Conservation (phyloP, 495 filamentous ascomycete species). For the Aspergillus olivimuriae region DNA sequence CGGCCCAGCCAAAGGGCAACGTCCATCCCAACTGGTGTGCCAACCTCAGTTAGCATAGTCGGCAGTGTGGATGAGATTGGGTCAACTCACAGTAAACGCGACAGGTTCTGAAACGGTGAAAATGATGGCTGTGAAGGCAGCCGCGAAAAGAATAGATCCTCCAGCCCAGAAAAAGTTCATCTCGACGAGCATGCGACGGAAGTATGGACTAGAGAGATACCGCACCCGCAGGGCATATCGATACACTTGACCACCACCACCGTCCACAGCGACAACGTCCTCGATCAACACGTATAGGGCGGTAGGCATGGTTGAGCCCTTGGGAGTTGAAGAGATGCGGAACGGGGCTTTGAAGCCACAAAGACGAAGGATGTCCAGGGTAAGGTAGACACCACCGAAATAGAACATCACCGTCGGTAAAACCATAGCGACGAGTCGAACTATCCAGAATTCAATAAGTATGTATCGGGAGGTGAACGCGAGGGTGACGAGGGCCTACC, state of each 20-base stretch:
- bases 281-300: conserved; percentile 71
- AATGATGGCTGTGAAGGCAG: conserved; percentile 53
- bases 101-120: conserved; percentile 56
- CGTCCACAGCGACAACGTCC: conserved; percentile 75
- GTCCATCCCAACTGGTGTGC: conserved; percentile 55
- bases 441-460: conserved; percentile 26
- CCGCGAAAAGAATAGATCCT: conserved; percentile 47
- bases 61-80: background rate
- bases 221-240: conserved; percentile 56
- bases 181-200: conserved; percentile 63
- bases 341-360: conserved; percentile 50
- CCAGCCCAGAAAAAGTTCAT: conserved; percentile 76
- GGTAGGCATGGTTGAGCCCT: conserved; percentile 62
- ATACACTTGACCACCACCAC: conserved; percentile 62
- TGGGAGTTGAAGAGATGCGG: conserved; percentile 64
- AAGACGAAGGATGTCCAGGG: conserved; percentile 41
- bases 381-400: conserved; percentile 49
- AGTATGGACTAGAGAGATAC: conserved; percentile 64
- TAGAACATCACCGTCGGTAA: conserved; percentile 55
- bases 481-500: conserved; percentile 16
- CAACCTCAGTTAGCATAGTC: conserved; percentile 7
- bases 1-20: conserved; percentile 63
- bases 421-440: conserved; percentile 56
- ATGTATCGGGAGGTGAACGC: conserved; percentile 13
- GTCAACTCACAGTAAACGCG: conserved; percentile 60